Percentiles rank a stretch among this genome's conserved stretches.
phyloP scores from a whole-genome alignment of 108 stramenopile genomes.

The Nitzschia inconspicua region DNA sequence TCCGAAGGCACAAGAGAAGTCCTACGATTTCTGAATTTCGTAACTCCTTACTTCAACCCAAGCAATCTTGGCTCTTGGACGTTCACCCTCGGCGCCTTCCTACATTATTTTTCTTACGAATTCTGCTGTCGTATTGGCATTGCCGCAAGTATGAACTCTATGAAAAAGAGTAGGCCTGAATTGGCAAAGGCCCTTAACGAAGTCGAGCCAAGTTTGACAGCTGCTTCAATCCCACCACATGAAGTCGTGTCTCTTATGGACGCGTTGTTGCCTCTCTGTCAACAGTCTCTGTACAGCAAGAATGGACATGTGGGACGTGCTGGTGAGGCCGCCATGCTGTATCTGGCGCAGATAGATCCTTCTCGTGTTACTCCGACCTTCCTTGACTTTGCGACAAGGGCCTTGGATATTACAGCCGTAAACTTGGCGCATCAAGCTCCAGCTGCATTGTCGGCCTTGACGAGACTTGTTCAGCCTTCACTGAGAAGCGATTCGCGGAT shows the following conservation, averaged over 20 bases:
- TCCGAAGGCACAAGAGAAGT: conserved; percentile 80
- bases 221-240: conserved; percentile 42
- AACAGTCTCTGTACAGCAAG: conserved; percentile 84
- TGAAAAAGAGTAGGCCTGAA: conserved; percentile 39
- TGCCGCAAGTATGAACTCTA: conserved; percentile 54
- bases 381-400: conserved; percentile 80
- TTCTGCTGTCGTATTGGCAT: conserved; percentile 66
- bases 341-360: conserved; percentile 79
- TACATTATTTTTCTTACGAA: conserved; percentile 84
- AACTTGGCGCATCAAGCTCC: conserved; percentile 88
- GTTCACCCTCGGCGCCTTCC: conserved; percentile 78
- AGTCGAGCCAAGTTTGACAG: conserved; percentile 53
- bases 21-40: conserved; percentile 69
- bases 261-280: conserved; percentile 74
- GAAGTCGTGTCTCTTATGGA: conserved; percentile 79
- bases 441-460: conserved; percentile 72
- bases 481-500: conserved; percentile 54
- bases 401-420: conserved; percentile 77
- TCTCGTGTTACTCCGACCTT: conserved; percentile 62
- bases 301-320: conserved; percentile 79
- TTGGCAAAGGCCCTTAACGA: conserved; percentile 35
- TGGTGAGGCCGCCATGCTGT: conserved; percentile 80
- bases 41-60: conserved; percentile 89
- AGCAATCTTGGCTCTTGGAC: conserved; percentile 89
- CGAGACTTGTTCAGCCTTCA: conserved; percentile 63